Base-by-base conservation (phyloP, 108 stramenopile genomes). In the Nitzschia palea region DNA sequence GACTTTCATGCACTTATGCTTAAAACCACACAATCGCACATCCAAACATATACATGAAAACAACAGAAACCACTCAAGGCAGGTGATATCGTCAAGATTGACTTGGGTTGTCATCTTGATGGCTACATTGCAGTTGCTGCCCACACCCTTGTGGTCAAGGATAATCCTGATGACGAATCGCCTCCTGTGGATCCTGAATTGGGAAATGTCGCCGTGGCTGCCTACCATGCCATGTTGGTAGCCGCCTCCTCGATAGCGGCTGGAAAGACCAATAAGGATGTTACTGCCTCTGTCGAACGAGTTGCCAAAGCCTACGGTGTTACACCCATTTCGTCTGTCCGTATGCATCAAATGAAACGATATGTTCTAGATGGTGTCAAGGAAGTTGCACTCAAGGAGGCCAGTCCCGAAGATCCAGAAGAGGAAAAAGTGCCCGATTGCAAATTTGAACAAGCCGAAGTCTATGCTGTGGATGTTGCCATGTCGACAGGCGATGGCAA, bases 311-410 rank as follows among this genome's bases (percentile, higher is more conserved):
- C 83, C 27, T 99, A 96, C 70, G 96, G 88, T 35, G 99, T 99
- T 54, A 96, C 88, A 30, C 83, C 96, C 48, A 87, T 98, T 65
- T 73, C 91, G 15, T 95, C 96, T 18, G 96, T 97, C 22, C 82
- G 96, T 33, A 98, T 97, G 97, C 97, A 98, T 73, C 98, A 99
- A 86, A 97, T 99, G 95, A 99, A 99, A 71, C 89, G 93, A 64
- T 97, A 89, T 54, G 94, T 99, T 25, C 86, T 99, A 57, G 97
- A 99, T 70, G 98, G 96, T 17, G 89, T 94, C 66, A 97, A 99
- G 78, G 94, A 95, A 65, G 89, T 97, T 58, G 86, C 95, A 8
- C 67, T 96, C 34, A 81, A 82, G 57, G 86, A 80, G 56, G 93
- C 91, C 8, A 78, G 71, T 31, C 85, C 90, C 6, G 84, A 93